Percentiles rank a stretch among this genome's conserved stretches.
Conservation (phyloP, 2,329 filamentous ascomycete genomes). For the Penicillium sp. region DNA sequence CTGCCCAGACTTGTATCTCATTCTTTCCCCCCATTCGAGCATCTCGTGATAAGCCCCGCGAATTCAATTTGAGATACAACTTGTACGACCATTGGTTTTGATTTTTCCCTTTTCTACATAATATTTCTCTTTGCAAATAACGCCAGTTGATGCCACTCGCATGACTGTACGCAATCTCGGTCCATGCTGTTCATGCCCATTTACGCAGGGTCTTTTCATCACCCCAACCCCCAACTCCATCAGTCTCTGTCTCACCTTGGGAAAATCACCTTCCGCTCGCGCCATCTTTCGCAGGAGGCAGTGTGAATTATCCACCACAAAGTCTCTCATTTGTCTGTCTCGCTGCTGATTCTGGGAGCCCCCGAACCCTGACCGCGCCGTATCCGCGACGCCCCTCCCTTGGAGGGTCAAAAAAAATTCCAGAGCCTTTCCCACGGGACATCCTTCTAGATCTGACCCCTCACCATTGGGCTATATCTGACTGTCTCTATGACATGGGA, state of each 20-base stretch:
- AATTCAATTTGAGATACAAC: conserved; percentile 1
- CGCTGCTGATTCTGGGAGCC: not conserved
- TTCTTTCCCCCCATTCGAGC: not conserved
- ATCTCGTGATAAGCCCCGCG: conserved; percentile 2
- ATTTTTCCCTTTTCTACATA: not conserved
- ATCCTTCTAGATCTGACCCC: conserved; percentile 12
- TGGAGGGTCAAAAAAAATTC: conserved; percentile 22
- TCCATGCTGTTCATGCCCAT: conserved; percentile 2
- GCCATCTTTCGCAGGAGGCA: conserved; percentile 5
- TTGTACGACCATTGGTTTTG: not conserved
- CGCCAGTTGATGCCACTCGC: not conserved
- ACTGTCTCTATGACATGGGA: conserved; percentile 2
- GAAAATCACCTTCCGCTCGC: conserved; percentile 20
- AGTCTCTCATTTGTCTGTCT: conserved; percentile 16
- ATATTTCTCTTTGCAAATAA: not conserved
- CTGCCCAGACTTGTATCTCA: not conserved
- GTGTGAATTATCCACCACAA: conserved; percentile 9
- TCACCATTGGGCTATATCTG: conserved; percentile 6
- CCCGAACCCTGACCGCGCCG: conserved; percentile 12
- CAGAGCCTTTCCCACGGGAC: not conserved
- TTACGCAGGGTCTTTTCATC: conserved; percentile 24
- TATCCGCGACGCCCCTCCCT: conserved; percentile 19
- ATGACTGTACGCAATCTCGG: conserved; percentile 9
- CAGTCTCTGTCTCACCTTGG: conserved; percentile 26
- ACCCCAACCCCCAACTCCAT: conserved; percentile 16